Evolutionary conservation across 2,329 filamentous ascomycete genomes (phyloP), one percentile per base, ranked within the genome.

Genomic region (Colletotrichum sp.): DNA sequence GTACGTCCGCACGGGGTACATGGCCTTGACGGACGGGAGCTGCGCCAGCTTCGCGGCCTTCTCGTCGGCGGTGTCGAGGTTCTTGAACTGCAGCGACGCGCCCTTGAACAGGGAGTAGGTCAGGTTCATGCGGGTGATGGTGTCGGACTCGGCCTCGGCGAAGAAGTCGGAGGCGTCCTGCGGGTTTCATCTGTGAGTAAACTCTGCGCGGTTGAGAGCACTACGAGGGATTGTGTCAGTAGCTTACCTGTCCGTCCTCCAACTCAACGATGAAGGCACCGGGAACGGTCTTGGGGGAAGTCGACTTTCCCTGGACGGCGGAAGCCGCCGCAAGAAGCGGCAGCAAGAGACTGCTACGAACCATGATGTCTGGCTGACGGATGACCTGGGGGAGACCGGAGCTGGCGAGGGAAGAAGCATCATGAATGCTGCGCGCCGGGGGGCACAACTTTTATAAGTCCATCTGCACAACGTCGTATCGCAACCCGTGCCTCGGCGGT

Each of bases 211-310:
- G 13, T 28, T 16, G n/a, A 16, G 26, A 15, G 28, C 18, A 64
- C n/a, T 43, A 28, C 39, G 4, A 1, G 24, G 32, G 2, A 6
- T 2, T 61, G 15, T 52, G 43, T 24, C 2, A 52, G 43, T 0
- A 24, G 80, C 85, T 79, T 81, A 90, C 89, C 79, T 88, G 82
- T 9, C 84, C 84, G 24, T 89, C 86, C 61, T 90, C 86, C 67
- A 90, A 88, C 78, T 91, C 89, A 74, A 91, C 85, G 77, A 91
- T 88, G 81, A 87, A 91, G 28, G 86, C 87, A 24, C 89, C 88
- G 1, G 86, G 83, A 15, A 91, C 79, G 55, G 85, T 78, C 34
- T 80, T 74, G 67, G 77, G 80, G 61, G 75, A 79, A 39, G 77
- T 59, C n/a, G 78, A 48, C 55, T 79, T 77, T n/a, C 80, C 80